Evolutionary conservation across 1,284 basidiomycete genomes (phyloP).

Genomic region (Sanguinoderma infundibulare): DNA sequence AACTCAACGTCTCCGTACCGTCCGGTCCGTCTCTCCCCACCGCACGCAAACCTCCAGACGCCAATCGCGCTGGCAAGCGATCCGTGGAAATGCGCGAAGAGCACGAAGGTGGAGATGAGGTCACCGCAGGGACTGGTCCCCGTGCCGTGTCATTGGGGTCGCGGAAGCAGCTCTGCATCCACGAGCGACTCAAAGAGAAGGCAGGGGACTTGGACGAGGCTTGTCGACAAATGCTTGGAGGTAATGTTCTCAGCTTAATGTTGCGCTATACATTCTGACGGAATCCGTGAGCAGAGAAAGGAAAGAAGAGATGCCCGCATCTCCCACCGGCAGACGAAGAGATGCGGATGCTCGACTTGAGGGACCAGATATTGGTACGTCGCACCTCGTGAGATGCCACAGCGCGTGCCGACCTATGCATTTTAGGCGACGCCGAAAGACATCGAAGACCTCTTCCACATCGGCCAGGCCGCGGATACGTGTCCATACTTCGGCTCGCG

Average conservation of each 20-base stretch:
- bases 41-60: not conserved
- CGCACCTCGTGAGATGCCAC: not conserved
- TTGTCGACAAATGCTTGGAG: conserved; percentile 87
- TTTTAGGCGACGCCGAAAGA: conserved; percentile 86
- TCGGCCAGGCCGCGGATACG: conserved; percentile 69
- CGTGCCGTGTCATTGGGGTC: conserved; percentile 86
- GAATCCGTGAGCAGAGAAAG: conserved; percentile 49
- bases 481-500: conserved; percentile 97
- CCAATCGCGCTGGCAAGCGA: conserved; percentile 1
- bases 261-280: not conserved
- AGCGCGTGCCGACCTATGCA: not conserved
- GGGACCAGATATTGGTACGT: conserved; percentile 86
- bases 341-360: conserved; percentile 77
- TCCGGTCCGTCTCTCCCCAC: not conserved
- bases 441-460: conserved; percentile 88
- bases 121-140: conserved; percentile 40
- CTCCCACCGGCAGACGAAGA: conserved; percentile 83
- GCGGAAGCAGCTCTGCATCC: conserved; percentile 94
- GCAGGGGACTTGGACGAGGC: conserved; percentile 89
- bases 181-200: conserved; percentile 72
- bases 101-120: conserved; percentile 12
- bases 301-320: conserved; percentile 73
- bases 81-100: conserved; percentile 4
- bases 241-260: conserved; percentile 41
- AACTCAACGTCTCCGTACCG: conserved; percentile 29